phyloP scores from a whole-genome alignment of 306 rosid genomes.

The Rosa multiflora region DNA sequence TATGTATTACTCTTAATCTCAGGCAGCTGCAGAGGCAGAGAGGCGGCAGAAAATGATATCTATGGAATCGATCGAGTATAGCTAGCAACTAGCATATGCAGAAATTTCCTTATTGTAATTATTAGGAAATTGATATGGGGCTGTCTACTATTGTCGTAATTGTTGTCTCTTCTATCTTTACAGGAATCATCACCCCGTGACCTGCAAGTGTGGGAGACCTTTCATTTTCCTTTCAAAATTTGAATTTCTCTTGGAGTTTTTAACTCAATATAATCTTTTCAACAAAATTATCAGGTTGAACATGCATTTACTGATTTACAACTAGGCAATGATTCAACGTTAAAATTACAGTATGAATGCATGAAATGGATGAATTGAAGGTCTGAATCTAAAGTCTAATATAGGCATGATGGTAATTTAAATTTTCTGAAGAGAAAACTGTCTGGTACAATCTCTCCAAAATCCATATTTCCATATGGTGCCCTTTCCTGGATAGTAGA shows the following conservation, averaged over 20 bases:
- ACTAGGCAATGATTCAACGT: background rate
- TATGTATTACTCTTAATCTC: background rate
- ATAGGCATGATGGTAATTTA: background rate
- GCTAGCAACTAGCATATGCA: background rate
- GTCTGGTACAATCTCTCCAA: conserved; percentile 11
- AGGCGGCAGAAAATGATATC: background rate
- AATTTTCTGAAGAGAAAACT: background rate
- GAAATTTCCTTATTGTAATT: conserved; percentile 13
- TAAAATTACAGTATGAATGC: background rate
- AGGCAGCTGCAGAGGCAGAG: background rate
- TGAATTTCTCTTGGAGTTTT: background rate
- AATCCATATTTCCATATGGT: background rate
- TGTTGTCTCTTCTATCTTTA: conserved; percentile 18
- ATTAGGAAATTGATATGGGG: conserved; percentile 22
- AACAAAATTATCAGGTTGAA: background rate
- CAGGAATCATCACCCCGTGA: conserved; percentile 23
- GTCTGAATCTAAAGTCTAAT: background rate
- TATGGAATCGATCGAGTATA: conserved; percentile 5
- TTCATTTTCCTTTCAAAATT: background rate
- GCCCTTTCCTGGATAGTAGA: background rate
- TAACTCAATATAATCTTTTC: background rate
- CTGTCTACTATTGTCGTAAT: conserved; percentile 21
- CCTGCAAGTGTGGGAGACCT: conserved; percentile 5
- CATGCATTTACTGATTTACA: background rate
- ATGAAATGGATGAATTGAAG: background rate